Conservation (phyloP, 176 grass and related monocot genomes). For the Aegilops sharonensis region DNA sequence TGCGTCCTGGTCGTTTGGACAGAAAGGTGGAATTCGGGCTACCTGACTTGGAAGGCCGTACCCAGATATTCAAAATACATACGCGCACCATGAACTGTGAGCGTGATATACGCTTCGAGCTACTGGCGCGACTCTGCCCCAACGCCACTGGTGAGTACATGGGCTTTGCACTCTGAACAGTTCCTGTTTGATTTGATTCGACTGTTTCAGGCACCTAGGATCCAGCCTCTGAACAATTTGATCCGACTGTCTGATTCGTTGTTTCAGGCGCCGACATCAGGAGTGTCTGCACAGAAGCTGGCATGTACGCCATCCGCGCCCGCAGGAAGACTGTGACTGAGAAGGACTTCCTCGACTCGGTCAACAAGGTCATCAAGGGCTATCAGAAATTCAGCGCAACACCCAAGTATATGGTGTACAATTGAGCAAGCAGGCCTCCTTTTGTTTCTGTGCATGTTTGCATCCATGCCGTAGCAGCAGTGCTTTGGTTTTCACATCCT, state of each 20-base stretch:
- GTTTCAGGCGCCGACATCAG: slow-evolving; percentile 73
- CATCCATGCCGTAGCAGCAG: neutral
- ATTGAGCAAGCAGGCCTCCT: slow-evolving; percentile 25
- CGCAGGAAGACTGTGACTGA: slow-evolving; percentile 91
- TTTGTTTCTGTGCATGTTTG: neutral
- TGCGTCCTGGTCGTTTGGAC: slow-evolving; percentile 87
- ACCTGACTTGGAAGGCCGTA: slow-evolving; percentile 83
- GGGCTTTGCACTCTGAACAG: neutral
- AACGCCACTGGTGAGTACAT: slow-evolving; percentile 79
- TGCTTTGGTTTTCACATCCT: neutral
- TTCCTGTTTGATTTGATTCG: neutral
- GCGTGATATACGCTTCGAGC: slow-evolving; percentile 86
- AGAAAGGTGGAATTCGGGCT: slow-evolving; percentile 90
- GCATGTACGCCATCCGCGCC: slow-evolving; percentile 86
- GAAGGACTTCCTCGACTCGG: slow-evolving; percentile 86
- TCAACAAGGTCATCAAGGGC: slow-evolving; percentile 93
- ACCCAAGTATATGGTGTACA: slow-evolving; percentile 93
- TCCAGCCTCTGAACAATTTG: neutral
- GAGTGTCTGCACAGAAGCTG: slow-evolving; percentile 90
- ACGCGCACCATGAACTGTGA: slow-evolving; percentile 92
- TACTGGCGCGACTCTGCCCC: slow-evolving; percentile 89
- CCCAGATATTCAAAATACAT: slow-evolving; percentile 97
- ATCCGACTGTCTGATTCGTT: neutral
- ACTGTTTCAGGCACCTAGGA: neutral
- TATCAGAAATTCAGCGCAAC: slow-evolving; percentile 96